Evolutionary conservation across 1,284 basidiomycete genomes (phyloP).

Genomic region (Malassezia yamatoensis): DNA sequence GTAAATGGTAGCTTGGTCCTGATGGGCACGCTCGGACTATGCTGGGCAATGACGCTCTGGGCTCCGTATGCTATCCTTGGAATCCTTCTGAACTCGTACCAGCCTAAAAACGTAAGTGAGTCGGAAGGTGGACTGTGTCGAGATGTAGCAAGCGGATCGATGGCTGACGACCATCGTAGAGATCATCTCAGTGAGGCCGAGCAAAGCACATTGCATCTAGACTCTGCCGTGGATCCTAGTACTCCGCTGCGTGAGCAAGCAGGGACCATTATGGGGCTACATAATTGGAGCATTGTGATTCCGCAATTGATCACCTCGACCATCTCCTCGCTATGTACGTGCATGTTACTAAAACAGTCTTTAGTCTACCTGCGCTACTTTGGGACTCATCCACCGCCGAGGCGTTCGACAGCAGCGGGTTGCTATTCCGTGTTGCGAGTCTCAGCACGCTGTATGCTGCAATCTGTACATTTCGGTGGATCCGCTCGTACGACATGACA

Average conservation of each 20-base stretch:
- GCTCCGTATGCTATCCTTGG: conserved; percentile 50
- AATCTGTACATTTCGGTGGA: conserved; percentile 10
- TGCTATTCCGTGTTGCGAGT: conserved; percentile 16
- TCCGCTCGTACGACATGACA: conserved; percentile 10
- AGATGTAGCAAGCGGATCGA: not conserved
- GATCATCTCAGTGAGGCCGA: too few species aligned
- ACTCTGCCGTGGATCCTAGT: not conserved
- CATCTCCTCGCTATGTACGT: conserved; percentile 10
- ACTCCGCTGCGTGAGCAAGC: conserved; percentile 2
- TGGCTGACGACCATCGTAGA: too few species aligned
- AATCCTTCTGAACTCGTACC: conserved; percentile 21
- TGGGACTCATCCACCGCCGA: conserved; percentile 3
- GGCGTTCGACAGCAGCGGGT: conserved; percentile 17
- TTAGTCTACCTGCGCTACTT: conserved; percentile 5
- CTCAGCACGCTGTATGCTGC: conserved; percentile 17
- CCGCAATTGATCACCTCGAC: conserved; percentile 12
- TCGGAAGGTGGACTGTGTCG: not conserved
- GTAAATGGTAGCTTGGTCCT: conserved; percentile 51
- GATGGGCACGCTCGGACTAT: conserved; percentile 52
- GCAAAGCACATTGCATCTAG: not conserved
- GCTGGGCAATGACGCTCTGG: conserved; percentile 52
- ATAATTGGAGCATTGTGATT: conserved; percentile 18
- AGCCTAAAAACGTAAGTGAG: not conserved
- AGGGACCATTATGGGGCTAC: conserved; percentile 13
- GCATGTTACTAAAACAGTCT: conserved; percentile 3